Percentiles rank a stretch among this genome's conserved stretches.
Conservation (phyloP, 108 stramenopile genomes). For the Cyclostephanos tholiformis region DNA sequence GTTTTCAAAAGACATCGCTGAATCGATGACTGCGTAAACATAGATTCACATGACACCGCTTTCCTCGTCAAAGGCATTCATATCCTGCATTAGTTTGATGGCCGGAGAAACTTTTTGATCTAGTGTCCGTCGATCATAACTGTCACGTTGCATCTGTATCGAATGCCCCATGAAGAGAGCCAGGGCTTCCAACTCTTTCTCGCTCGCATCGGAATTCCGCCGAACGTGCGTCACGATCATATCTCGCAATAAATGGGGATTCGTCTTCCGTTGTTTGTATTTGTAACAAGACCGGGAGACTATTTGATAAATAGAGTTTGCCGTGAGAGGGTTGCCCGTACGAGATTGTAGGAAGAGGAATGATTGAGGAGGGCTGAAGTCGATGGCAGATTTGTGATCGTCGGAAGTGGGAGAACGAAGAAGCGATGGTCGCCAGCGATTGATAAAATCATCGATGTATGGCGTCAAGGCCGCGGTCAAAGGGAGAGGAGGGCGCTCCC, state of each 20-base stretch:
- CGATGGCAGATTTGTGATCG: conserved; percentile 15
- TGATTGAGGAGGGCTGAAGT: conserved; percentile 4
- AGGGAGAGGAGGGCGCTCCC: conserved; percentile 77
- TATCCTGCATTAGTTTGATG: conserved; percentile 62
- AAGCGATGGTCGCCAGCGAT: conserved; percentile 70
- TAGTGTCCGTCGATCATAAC: conserved; percentile 82
- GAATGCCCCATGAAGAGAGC: conserved; percentile 90
- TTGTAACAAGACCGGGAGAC: conserved; percentile 75
- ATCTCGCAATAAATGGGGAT: conserved; percentile 82
- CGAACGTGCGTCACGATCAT: conserved; percentile 89
- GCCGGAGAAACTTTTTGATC: conserved; percentile 83
- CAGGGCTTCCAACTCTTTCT: conserved; percentile 83
- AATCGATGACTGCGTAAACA: no score
- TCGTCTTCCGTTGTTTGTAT: conserved; percentile 78
- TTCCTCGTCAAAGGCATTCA: conserved; percentile 8
- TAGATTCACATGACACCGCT: no score
- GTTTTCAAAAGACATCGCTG: no score
- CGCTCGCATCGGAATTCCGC: conserved; percentile 74
- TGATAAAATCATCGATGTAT: conserved; percentile 74
- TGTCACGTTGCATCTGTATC: conserved; percentile 82
- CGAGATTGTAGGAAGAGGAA: conserved; percentile 69
- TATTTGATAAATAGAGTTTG: conserved; percentile 72
- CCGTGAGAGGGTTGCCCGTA: conserved; percentile 78
- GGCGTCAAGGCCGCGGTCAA: conserved; percentile 59
- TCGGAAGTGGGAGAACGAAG: conserved; percentile 31